These are phyloP conservation scores for Blastobotrys terrestris DNA, from an alignment of 805 yeast genomes.

Conservation along the genomic window DNA sequence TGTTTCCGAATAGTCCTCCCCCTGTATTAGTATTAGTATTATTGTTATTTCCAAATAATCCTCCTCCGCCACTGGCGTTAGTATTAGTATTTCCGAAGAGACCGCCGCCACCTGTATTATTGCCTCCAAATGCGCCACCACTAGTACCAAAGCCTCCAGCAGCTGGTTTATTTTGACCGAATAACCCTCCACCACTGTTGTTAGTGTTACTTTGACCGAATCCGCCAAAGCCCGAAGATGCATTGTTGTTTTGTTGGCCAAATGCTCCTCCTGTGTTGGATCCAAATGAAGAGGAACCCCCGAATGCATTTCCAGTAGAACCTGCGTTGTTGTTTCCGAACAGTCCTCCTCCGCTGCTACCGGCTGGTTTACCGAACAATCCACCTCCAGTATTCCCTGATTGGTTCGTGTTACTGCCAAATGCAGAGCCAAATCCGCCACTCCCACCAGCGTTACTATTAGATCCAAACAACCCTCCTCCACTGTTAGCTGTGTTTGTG, in stretches of 20 bases:
- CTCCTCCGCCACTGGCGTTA: constrained; percentile 20
- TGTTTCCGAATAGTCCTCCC: constrained; percentile 11
- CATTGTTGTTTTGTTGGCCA: constrained; percentile 9
- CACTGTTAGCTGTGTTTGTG: constrained; percentile 24
- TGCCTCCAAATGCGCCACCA: constrained; percentile 14
- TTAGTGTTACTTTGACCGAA: constrained; percentile 16
- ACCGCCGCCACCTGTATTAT: constrained; percentile 22
- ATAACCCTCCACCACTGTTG: constrained; percentile 14
- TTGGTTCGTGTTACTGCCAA: constrained; percentile 26
- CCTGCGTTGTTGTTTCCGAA: constrained; percentile 22
- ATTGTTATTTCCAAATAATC: constrained; percentile 24
- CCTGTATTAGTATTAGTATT: constrained; percentile 2
- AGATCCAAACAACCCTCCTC: constrained; percentile 36
- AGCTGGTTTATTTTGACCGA: constrained; percentile 18
- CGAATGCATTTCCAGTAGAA: not conserved
- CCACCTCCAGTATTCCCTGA: constrained; percentile 13
- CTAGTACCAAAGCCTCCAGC: constrained; percentile 24
- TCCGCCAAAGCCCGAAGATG: constrained; percentile 20
- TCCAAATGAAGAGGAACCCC: constrained; percentile 1
- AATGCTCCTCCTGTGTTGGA: constrained; percentile 11
- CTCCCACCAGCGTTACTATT: constrained; percentile 22
- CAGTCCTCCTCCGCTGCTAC: constrained; percentile 24
- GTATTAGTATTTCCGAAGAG: constrained; percentile 19
- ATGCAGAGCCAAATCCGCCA: constrained; percentile 31
- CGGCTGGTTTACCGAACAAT: constrained; percentile 16